phyloP scores from a whole-genome alignment of 2,329 filamentous ascomycete genomes.

The Aspergillus luchuensis region DNA sequence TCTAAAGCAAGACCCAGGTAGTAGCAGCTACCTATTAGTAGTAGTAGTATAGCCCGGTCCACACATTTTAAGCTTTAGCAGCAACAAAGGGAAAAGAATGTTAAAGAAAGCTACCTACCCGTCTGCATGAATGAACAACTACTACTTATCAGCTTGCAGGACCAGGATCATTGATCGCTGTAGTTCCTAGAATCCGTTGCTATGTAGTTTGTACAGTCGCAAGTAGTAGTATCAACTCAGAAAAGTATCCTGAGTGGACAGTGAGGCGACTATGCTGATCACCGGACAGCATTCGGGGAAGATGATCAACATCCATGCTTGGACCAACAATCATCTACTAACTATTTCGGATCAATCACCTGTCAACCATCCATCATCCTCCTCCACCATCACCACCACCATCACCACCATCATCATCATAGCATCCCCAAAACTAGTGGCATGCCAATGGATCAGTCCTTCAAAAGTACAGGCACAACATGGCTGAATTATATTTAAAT shows the following conservation, averaged over 20 bases:
- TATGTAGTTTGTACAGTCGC: too few relatives aligned
- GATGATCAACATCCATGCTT: neutral
- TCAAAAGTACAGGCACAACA: neutral
- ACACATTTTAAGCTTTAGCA: too few relatives aligned
- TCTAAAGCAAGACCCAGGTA: too few relatives aligned
- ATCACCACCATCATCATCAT: too few relatives aligned
- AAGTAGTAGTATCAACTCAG: too few relatives aligned
- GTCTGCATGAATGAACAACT: neutral
- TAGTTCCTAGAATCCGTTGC: neutral
- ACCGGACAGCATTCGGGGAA: constrained; percentile 6
- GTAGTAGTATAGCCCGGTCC: too few relatives aligned
- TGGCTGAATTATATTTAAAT: neutral
- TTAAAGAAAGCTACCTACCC: neutral
- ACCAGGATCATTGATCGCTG: neutral
- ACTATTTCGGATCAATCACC: constrained; percentile 1
- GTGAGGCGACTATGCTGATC: constrained; percentile 9
- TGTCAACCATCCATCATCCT: neutral
- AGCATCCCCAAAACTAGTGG: neutral
- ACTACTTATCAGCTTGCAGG: neutral
- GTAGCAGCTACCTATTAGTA: too few relatives aligned
- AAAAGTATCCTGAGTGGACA: neutral
- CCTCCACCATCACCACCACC: neutral
- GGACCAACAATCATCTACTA: neutral
- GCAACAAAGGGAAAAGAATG: too few relatives aligned
- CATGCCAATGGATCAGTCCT: neutral